Conservation (phyloP, 2,329 filamentous ascomycete species). For the Chalaropsis ovoidea region DNA sequence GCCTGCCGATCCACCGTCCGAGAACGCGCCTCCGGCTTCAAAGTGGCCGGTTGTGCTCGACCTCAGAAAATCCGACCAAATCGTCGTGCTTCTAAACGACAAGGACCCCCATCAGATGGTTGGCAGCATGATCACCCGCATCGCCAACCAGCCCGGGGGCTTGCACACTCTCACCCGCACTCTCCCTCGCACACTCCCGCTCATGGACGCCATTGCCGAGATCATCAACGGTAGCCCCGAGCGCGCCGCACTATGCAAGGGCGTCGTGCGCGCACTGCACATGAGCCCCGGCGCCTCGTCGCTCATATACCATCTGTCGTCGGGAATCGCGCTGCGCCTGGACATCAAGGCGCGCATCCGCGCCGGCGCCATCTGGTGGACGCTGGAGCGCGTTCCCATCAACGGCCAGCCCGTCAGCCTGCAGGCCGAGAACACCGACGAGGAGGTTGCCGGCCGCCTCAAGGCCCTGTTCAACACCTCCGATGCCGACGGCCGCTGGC, state of each 20-base stretch:
- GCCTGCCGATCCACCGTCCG: not conserved
- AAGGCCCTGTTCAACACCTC: slow-evolving; percentile 10
- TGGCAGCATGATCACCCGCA: slow-evolving; percentile 46
- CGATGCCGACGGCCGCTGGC: slow-evolving; percentile 28
- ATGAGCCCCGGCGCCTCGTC: slow-evolving; percentile 48
- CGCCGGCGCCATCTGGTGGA: slow-evolving; percentile 43
- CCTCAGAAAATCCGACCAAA: slow-evolving; percentile 41
- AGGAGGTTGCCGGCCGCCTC: slow-evolving; percentile 16
- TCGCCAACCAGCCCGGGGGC: slow-evolving; percentile 46
- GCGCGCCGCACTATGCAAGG: slow-evolving; percentile 37
- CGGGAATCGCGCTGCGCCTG: slow-evolving; percentile 39
- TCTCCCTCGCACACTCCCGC: slow-evolving; percentile 51
- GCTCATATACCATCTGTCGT: slow-evolving; percentile 43
- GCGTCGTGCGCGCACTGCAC: slow-evolving; percentile 42
- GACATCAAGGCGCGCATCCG: slow-evolving; percentile 37
- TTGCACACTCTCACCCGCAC: slow-evolving; percentile 46
- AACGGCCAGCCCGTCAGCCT: slow-evolving; percentile 22
- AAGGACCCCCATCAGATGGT: slow-evolving; percentile 59
- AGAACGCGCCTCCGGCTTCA: not conserved
- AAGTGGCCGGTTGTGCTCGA: slow-evolving; percentile 48
- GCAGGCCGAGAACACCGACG: slow-evolving; percentile 13
- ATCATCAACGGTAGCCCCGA: slow-evolving; percentile 48
- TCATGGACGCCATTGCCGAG: slow-evolving; percentile 51
- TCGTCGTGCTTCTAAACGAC: slow-evolving; percentile 34
- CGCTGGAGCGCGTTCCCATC: slow-evolving; percentile 35